A percentile compares a stretch with the other conserved stretches of the same genome.
Conservation (phyloP, 805 yeast species). For the Kodamaea kaohsiungensis region DNA sequence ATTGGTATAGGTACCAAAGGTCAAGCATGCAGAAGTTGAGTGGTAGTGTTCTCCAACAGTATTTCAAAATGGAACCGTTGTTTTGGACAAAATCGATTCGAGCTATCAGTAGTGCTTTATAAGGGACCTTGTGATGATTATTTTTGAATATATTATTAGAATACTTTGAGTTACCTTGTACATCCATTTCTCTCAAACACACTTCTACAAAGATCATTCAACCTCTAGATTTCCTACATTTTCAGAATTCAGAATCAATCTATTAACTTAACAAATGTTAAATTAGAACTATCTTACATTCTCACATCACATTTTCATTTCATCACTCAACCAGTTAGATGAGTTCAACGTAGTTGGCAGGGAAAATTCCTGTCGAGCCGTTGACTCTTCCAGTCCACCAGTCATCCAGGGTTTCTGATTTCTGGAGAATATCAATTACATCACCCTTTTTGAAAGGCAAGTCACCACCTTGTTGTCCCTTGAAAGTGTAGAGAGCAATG, state of each 20-base stretch:
- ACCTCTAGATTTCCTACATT: no score
- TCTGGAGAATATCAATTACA: slow-evolving; percentile 80
- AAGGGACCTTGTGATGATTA: no score
- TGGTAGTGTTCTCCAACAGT: neutral
- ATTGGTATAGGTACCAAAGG: neutral
- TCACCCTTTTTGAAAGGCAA: slow-evolving; percentile 93
- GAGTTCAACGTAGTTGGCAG: slow-evolving; percentile 93
- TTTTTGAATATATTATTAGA: no score
- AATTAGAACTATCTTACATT: neutral
- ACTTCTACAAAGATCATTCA: no score
- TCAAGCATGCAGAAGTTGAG: neutral
- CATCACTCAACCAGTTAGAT: slow-evolving; percentile 36
- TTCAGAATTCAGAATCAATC: neutral
- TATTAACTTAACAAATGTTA: neutral
- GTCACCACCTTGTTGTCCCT: slow-evolving; percentile 93
- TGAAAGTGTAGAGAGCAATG: slow-evolving; percentile 83
- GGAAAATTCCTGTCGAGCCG: slow-evolving; percentile 89
- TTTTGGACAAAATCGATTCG: neutral
- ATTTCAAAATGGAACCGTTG: neutral
- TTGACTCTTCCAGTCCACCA: slow-evolving; percentile 98
- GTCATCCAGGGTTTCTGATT: slow-evolving; percentile 86
- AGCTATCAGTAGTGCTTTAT: neutral
- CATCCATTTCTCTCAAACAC: no score
- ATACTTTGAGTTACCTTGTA: no score
- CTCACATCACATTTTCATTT: neutral